Evolutionary conservation across 1,139 yeast genomes (phyloP).

Genomic region (Petasospora rhodanensis): DNA sequence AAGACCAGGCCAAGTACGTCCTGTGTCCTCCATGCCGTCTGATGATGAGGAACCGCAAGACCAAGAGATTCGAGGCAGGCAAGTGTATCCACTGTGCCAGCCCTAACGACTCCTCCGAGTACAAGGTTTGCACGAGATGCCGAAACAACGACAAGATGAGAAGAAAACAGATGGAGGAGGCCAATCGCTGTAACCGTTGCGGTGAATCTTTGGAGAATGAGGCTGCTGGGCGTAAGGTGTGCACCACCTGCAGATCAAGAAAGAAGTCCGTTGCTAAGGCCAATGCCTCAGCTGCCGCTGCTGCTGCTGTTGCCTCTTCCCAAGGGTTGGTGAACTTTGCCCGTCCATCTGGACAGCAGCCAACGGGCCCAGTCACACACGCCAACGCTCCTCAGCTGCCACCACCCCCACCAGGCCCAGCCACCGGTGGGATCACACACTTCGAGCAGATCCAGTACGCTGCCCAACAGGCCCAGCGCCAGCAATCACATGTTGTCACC

Average conservation of each 20-base stretch:
- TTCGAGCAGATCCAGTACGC: slow-evolving; percentile 13
- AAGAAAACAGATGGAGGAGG: slow-evolving; percentile 48
- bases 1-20: slow-evolving; percentile 47
- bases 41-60: slow-evolving; percentile 50
- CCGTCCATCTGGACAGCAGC: background rate
- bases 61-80: slow-evolving; percentile 56
- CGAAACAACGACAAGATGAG: slow-evolving; percentile 57
- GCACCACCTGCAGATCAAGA: slow-evolving; percentile 47
- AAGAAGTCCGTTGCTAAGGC: slow-evolving; percentile 36
- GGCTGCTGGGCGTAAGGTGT: slow-evolving; percentile 54
- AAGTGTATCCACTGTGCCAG: slow-evolving; percentile 67
- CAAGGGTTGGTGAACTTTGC: background rate
- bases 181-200: slow-evolving; percentile 61
- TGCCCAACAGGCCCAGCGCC: slow-evolving; percentile 5
- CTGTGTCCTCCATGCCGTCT: slow-evolving; percentile 57
- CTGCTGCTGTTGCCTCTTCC: slow-evolving; percentile 5
- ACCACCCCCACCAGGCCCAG: too few relatives aligned
- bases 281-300: slow-evolving; percentile 12
- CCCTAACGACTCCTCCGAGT: slow-evolving; percentile 46
- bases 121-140: slow-evolving; percentile 60
- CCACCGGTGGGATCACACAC: too few relatives aligned
- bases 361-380: too few relatives aligned
- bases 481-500: too few relatives aligned
- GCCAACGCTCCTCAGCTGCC: too few relatives aligned
- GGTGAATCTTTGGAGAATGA: slow-evolving; percentile 36